A percentile compares a stretch with the other conserved stretches of the same genome.
Evolutionary conservation across 345 rosid species (phyloP).

Genomic region (Populus euphratica): DNA sequence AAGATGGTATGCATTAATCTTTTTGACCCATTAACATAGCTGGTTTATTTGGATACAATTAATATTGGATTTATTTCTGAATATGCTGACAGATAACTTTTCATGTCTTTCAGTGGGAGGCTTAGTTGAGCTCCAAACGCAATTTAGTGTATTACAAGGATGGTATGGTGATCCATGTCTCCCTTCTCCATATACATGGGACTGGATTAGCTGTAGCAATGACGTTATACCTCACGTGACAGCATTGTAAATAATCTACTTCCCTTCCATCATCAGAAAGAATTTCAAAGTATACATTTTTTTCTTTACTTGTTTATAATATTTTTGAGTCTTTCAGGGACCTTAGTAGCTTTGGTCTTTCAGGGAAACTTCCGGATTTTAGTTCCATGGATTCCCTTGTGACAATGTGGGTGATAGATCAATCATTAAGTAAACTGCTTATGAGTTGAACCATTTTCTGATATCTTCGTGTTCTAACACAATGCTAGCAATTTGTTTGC

Average conservation of each 20-base stretch:
- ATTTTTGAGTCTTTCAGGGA: constrained; percentile 18
- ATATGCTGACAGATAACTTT: background rate
- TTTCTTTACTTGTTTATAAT: background rate
- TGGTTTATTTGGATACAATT: too few species aligned
- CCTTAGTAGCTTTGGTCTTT: constrained; percentile 31
- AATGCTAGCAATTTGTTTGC: background rate
- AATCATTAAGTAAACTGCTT: background rate
- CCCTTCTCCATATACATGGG: constrained; percentile 41
- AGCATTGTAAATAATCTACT: constrained; percentile 30
- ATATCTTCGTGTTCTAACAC: background rate
- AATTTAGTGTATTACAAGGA: constrained; percentile 17
- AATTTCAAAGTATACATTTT: background rate
- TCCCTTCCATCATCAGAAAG: background rate
- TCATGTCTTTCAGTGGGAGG: constrained; percentile 28
- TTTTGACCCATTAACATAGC: background rate
- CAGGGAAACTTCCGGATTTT: constrained; percentile 44
- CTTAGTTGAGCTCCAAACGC: constrained; percentile 13
- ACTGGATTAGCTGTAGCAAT: constrained; percentile 39
- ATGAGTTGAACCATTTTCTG: background rate
- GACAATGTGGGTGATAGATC: constrained; percentile 27
- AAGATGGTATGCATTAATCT: constrained; percentile 27
- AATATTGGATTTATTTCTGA: background rate
- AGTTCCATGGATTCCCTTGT: constrained; percentile 44
- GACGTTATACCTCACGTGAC: constrained; percentile 34
- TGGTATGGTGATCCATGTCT: constrained; percentile 51